These are phyloP conservation scores for Flaveria sonorensis DNA, from an alignment of 129 eudicot species.

Conservation along the genomic window DNA sequence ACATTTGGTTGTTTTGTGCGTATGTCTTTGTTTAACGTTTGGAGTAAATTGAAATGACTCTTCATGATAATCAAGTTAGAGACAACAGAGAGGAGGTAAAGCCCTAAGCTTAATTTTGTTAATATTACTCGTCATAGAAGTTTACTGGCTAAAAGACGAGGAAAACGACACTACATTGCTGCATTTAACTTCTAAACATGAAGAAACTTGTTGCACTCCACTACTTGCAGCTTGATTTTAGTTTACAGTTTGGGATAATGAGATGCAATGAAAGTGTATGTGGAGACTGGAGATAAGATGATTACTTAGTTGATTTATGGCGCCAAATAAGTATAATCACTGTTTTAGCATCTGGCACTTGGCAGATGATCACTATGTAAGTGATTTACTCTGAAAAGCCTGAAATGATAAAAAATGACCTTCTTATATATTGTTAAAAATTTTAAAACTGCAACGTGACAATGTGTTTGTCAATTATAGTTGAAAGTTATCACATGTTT, in stretches of 20 bases:
- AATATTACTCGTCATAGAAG: not conserved
- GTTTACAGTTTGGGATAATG: not conserved
- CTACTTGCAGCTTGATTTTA: not conserved
- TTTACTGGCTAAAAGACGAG: too few relatives aligned
- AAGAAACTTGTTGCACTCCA: too few relatives aligned
- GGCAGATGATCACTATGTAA: too few relatives aligned
- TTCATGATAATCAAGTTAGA: not conserved
- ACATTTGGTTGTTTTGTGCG: not conserved
- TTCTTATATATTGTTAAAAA: not conserved
- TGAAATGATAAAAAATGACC: not conserved
- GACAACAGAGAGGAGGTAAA: not conserved
- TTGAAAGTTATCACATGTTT: not conserved
- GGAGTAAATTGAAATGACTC: not conserved
- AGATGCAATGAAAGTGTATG: not conserved
- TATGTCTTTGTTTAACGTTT: slow-evolving; percentile 2
- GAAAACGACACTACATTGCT: not conserved
- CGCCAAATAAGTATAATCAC: too few relatives aligned
- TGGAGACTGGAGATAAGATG: too few relatives aligned
- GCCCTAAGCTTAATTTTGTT: not conserved
- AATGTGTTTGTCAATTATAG: too few relatives aligned
- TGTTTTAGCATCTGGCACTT: too few relatives aligned
- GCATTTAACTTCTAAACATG: not conserved
- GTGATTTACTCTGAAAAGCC: too few relatives aligned
- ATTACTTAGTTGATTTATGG: too few relatives aligned
- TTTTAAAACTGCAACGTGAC: too few relatives aligned